Base-by-base conservation (phyloP, 2,329 filamentous ascomycete genomes). In the Talaromyces sp. region DNA sequence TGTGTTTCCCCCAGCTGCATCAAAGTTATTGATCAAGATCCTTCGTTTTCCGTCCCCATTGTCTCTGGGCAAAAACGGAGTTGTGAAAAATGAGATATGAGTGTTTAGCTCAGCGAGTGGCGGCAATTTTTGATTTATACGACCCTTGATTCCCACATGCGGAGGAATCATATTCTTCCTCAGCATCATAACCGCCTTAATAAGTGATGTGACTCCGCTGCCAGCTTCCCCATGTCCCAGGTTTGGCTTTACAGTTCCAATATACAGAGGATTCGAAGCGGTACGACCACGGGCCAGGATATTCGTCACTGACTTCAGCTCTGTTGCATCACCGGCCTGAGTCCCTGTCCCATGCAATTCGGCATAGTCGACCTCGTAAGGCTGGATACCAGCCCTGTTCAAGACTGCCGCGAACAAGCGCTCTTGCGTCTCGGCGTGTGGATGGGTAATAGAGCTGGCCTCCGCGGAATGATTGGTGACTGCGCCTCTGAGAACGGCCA, bases 161-260 rank as follows among this genome's bases (percentile, higher is more conserved):
- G 64, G 65, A 2, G 69, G 70, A 35, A 75, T 71, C 0, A 31
- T 57, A 13, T 63, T 58, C 4, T 73, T 63, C 35, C 69, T 62
- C 36, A 74, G 43, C 67, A 74, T 70, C 50, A 74, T 53, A 10
- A 75, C 57, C 1, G 66, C 66, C 53, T 75, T 75, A 43, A 74
- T 64, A 2, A 75, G 53, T 2, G 66, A 22, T 5, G 33, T 25
- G n/a, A 36, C n/a, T 7, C 15, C 33, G 15, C 46, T 57, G 3
- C 65, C 67, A 19, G 67, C 66, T 53, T 69, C 2, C 80, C 79
- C 2, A 80, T 82, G 11, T 81, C 63, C 67, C 25, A 69, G 64
- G 60, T 69, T 69, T 2, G 67, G 64, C 46, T 69, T 69, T 35
- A 69, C 65, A 1, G 66, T 63, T 3, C 67, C 67, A 13, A 69